A percentile compares a stretch with the other conserved stretches of the same genome.
Conservation (phyloP, 176 grass and related monocot genomes). For the Musa acuminata region DNA sequence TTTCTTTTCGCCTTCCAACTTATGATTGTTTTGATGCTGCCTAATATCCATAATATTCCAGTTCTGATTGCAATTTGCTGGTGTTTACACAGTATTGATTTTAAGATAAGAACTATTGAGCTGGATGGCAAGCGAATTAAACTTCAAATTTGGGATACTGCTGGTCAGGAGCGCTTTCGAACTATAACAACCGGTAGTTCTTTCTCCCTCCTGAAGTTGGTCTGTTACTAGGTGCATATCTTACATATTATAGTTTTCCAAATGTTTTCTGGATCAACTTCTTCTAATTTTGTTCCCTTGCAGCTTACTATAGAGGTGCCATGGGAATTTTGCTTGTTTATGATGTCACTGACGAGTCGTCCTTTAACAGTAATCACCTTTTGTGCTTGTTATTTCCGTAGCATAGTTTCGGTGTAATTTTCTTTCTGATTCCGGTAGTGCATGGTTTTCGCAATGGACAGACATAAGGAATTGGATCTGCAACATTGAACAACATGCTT, state of each 20-base stretch:
- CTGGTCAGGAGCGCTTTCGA: slow-evolving; percentile 15
- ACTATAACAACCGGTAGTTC: slow-evolving; percentile 9
- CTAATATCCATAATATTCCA: neutral
- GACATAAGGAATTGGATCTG: slow-evolving; percentile 20
- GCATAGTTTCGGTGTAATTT: too few species aligned
- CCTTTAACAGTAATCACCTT: slow-evolving; percentile 2
- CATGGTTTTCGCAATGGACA: neutral
- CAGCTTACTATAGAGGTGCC: slow-evolving; percentile 17
- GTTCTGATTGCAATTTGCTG: neutral
- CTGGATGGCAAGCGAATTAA: slow-evolving; percentile 16
- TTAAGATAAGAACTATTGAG: slow-evolving; percentile 15
- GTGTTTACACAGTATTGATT: slow-evolving; percentile 4
- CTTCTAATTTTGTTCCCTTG: too few species aligned
- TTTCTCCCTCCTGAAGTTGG: too few species aligned
- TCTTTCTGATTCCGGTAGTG: too few species aligned
- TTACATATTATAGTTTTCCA: neutral
- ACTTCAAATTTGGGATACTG: slow-evolving; percentile 16
- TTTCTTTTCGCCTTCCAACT: neutral
- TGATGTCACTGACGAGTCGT: slow-evolving; percentile 7
- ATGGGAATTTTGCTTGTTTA: slow-evolving; percentile 15
- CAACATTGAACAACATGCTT: slow-evolving; percentile 15
- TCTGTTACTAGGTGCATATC: too few species aligned
- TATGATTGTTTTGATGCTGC: neutral
- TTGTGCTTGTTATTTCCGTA: neutral
- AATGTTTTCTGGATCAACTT: neutral